Evolutionary conservation across 148 eudicot genomes (phyloP).

Genomic region (Talinum fruticosum): DNA sequence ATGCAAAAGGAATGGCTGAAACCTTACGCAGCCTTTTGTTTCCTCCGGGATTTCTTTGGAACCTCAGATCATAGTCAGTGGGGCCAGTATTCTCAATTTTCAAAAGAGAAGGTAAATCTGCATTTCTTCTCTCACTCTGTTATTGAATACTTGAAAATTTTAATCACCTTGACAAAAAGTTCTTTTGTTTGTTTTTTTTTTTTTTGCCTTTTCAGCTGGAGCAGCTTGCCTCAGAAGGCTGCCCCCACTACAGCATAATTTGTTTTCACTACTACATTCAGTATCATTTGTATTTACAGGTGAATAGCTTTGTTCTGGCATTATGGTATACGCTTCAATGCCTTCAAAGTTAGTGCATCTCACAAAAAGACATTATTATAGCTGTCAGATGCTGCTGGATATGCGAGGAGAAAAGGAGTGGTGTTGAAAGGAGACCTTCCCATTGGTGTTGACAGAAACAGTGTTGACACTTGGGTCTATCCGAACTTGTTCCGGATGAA

Average conservation of each 20-base stretch:
- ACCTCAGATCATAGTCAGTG: conserved; percentile 96
- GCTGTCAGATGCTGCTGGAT: conserved; percentile 85
- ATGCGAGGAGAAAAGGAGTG: conserved; percentile 85
- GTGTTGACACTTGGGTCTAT: conserved; percentile 98
- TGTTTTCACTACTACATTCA: conserved; percentile 90
- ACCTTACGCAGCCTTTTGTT: conserved; percentile 96
- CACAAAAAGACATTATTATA: conserved; percentile 21
- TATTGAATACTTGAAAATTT: background rate
- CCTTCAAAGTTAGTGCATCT: conserved; percentile 3
- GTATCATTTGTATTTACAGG: conserved; percentile 85
- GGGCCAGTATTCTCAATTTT: conserved; percentile 80
- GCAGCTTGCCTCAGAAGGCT: conserved; percentile 68
- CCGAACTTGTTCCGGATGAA: conserved; percentile 92
- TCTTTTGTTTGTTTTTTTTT: background rate
- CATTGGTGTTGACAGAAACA: conserved; percentile 87
- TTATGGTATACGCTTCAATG: conserved; percentile 11
- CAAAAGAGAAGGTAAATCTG: conserved; percentile 60
- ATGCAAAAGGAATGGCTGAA: conserved; percentile 79
- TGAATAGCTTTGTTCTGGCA: conserved; percentile 24
- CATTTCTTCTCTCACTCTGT: conserved; percentile 4
- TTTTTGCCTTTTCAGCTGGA: conserved; percentile 59
- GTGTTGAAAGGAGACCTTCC: conserved; percentile 96
- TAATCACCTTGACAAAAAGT: background rate
- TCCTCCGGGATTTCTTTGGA: conserved; percentile 90
- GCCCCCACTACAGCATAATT: conserved; percentile 63